Evolutionary conservation across 768 basidiomycete species (phyloP).

Genomic region (Mycena polygramma): DNA sequence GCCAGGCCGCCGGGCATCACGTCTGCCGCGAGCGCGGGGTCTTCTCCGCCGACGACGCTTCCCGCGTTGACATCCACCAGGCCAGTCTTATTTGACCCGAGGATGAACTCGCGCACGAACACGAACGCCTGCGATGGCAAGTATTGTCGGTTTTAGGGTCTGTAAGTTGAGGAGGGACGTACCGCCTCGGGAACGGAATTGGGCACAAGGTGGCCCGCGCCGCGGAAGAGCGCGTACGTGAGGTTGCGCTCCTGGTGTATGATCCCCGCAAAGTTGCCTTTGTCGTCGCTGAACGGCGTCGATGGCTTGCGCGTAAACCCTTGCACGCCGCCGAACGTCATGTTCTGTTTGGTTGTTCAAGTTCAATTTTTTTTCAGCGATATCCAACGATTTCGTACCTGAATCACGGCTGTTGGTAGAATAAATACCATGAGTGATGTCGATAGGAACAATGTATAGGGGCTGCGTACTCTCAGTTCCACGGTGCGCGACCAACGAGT

Average conservation of each 20-base stretch:
- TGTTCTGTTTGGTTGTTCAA: slow-evolving; percentile 53
- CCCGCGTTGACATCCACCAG: slow-evolving; percentile 48
- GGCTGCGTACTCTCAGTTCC: slow-evolving; percentile 57
- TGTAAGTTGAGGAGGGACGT: neutral
- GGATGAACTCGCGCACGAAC: slow-evolving; percentile 63
- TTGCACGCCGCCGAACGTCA: slow-evolving; percentile 66
- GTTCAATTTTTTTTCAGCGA: neutral
- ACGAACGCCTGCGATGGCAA: slow-evolving; percentile 51
- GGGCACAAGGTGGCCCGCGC: slow-evolving; percentile 39
- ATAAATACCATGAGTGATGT: neutral
- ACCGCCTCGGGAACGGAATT: slow-evolving; percentile 33
- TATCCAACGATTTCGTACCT: slow-evolving; percentile 43
- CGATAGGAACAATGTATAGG: too few species aligned
- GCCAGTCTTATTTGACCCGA: slow-evolving; percentile 63
- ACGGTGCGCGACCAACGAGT: slow-evolving; percentile 60
- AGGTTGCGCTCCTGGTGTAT: slow-evolving; percentile 67
- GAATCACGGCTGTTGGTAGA: slow-evolving; percentile 48
- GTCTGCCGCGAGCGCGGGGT: slow-evolving; percentile 50
- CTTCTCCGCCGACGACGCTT: slow-evolving; percentile 61
- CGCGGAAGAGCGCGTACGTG: slow-evolving; percentile 40
- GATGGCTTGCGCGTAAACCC: slow-evolving; percentile 64
- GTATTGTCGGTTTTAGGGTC: neutral
- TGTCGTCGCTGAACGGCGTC: slow-evolving; percentile 62
- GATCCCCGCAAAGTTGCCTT: slow-evolving; percentile 59
- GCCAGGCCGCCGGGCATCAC: slow-evolving; percentile 55